Evolutionary conservation across 202 grass and related monocot species (phyloP), one percentile per base, ranked within the genome.

Genomic region (Elaeis oleifera): DNA sequence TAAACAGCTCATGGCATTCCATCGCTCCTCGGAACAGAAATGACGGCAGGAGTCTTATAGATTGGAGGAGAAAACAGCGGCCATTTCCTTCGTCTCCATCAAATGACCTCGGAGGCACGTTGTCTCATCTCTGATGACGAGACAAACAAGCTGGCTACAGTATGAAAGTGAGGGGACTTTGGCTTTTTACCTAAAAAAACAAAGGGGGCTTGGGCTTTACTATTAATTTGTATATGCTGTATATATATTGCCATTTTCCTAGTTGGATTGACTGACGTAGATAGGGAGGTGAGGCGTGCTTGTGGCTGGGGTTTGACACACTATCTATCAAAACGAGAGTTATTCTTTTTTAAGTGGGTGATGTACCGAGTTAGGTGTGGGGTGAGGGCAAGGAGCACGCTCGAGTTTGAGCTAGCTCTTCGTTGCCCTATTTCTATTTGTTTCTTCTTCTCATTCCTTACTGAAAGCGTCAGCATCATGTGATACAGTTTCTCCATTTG

Each of bases 211-310:
- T 19, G 11, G 6, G 18, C 5, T 19, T 23, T 20, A 16, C 53
- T 23, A 56, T 18, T 56, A 20, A 18, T 21, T 56, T 56, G 53
- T 56, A 56, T 21, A 56, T 56, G 9, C 18, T 22, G 21, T 56
- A 56, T 21, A 56, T 56, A 56, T 21, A 56, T 56, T 56, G 18
- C 53, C 53, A 56, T 20, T 56, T 56, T 56, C 21, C 53, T 56
- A 56, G 14, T 56, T 56, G 53, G 21, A 20, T 56, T 56, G 53
- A 23, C 53, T 56, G 53, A 56, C 53, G 21, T 56, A 9, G 18
- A 22, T 3, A 17, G 17, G 4, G 16, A 54, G 53, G 18, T 20
- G 19, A 19, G 21, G 53, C 28, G 28, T 56, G 53, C 53, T 56
- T 22, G 21, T 11, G 18, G 18, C 53, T 18, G 53, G 21, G 18